Base-by-base conservation (phyloP, 2,329 filamentous ascomycete genomes). In the Colletotrichum kahawae region DNA sequence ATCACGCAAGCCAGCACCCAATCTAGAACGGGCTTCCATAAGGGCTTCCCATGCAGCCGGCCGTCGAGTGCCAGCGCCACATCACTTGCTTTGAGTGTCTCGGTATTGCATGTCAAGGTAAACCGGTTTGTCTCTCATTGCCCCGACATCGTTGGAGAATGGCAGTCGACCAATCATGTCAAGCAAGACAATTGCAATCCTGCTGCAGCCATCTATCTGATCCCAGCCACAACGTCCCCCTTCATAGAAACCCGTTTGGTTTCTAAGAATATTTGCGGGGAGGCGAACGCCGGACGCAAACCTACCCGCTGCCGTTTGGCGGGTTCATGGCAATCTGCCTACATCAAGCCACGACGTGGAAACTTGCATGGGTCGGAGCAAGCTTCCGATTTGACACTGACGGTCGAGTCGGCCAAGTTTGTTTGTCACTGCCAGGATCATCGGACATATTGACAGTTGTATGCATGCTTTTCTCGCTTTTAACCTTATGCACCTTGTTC, bases 351-450 rank as follows among this genome's bases (percentile, higher is more conserved):
- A 59, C 34, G 10, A 29, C 54, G 21, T 63, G 69, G 69, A 38
- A 51, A 33, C n/a, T 57, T 72, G 57, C 73, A 75, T 75, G 34
- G 21, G 12, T 27, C 21, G 34, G 56, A 24, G 34, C 29, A 33
- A 27, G 62, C 43, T 68, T 29, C 64, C 64, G 57, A 64, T 18
- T 31, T 73, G 48, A 67, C 43, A 72, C n/a, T 73, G 48, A 67
- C 56, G 67, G 36, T 56, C 33, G 38, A 38, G 56, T 43, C n/a
- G 24, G 34, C 21, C 29, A 8, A 64, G 29, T 67, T 67, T 67
- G 56, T 29, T 38, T 60, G 67, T 51, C 16, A 14, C 8, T 33
- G 18, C n/a, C 4, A 34, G 31, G 57, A 62, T 62, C 57, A 34
- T 62, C 31, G 31, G 57, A 16, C n/a, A 14, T 31, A 21, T 21